Base-by-base conservation (phyloP, 495 filamentous ascomycete genomes). In the Aspergillus campestris region DNA sequence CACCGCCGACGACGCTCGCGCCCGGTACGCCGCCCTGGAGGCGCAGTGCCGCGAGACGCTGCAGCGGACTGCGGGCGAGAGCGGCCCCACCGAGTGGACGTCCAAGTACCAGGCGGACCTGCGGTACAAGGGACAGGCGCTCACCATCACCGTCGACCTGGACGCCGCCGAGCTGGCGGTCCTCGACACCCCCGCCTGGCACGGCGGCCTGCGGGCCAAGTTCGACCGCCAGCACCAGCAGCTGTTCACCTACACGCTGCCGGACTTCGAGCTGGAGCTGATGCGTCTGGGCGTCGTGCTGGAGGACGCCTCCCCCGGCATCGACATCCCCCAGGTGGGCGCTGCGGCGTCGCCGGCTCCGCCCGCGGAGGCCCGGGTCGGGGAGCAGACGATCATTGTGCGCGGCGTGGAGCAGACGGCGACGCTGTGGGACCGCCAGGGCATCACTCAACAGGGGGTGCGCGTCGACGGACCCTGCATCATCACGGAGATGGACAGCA, bases 401-500 rank as follows among this genome's bases (percentile, higher is more conserved):
- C 50, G 69, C 42, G 70, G 68, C 12, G 50, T 66, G 45, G 47
- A 64, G 24, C 50, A 60, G 28, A 48, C 57, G n/a, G 69, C 67
- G 1, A 62, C 57, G 0, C 42, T 73, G 14, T 74, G 71, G 70
- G 58, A 73, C 34, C 66, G 72, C 8, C 43, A 60, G n/a, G 61
- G 63, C 29, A 56, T 74, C 38, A 66, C 39, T 32, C 57, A 60
- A 27, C 53, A 67, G 9, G 70, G 70, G 6, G 47, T 67, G 5
- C 42, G 42, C 8, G 31, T 74, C 4, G n/a, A 44, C 0, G 72
- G 72, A 0, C 72, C 72, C 7, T 74, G 69, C 34, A 64, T 74
- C 24, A 56, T 76, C 37, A 67, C 61, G 4, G 70, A 76, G 34
- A 74, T 72, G 66, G 72, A 74, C 45, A 73, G 69, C 42, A 76